Evolutionary conservation across 257 asterid genomes (phyloP), one percentile per base, ranked within the genome.

Genomic region (Echium plantagineum): DNA sequence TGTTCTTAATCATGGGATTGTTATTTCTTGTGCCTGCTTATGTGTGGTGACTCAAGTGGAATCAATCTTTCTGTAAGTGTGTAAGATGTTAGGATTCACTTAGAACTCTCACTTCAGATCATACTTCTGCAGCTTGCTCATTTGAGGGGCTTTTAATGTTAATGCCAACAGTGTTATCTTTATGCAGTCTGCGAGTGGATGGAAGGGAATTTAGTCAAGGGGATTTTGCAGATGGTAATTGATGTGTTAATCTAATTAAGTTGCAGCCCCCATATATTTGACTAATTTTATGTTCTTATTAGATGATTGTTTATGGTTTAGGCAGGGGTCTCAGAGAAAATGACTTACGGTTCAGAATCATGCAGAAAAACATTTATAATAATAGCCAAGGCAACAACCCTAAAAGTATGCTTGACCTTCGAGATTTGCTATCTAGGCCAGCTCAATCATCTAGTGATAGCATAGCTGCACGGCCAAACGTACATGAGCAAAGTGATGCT

Each of bases 271-370:
- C 26, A 48, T 58, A 66, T 63, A 63, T 22, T 22, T 65, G 20
- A 57, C 26, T 46, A 35, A 35, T 31, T 16, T 56, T 9, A 31
- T 17, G 16, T 21, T 10, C 31, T 56, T 24, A 42, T 70, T 35
- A 61, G 58, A 63, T 75, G 75, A 63, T 61, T 69, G 26, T 60
- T 32, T 42, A 66, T 63, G 68, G 62, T 58, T 62, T 69, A 87
- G 94, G 77, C 67, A 67, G 55, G 17, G 73, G 57, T 63, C 94
- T 89, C n/a, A 66, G 78, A 57, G 75, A 74, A 76, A 79, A 75
- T 78, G 98, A 91, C 74, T 85, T 91, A 21, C 90, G 97, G 53
- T 77, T 80, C 80, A 91, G 85, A 71, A 81, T 91, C 69, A 70
- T 75, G 81, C 79, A 73, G 61, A 91, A 85, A 63, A 69, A 35